Conservation (phyloP, 2,329 filamentous ascomycete species). For the Ascomycota sp. region DNA sequence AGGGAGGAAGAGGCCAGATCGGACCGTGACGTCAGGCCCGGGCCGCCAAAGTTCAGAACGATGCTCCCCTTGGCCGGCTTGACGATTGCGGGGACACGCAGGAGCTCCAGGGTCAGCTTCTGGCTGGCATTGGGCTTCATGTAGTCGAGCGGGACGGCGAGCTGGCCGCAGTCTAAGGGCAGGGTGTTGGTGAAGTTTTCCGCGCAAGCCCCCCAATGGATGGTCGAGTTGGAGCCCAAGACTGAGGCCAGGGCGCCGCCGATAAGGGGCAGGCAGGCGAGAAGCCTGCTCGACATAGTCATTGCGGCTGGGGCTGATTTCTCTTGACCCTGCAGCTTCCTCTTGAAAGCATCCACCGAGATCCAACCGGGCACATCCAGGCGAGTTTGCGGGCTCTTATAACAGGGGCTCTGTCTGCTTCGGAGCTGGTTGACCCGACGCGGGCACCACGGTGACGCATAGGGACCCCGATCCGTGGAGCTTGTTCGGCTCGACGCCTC, state of each 20-base stretch:
- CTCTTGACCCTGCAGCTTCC: no score
- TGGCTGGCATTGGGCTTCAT: background rate
- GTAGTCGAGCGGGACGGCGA: slow-evolving; percentile 2
- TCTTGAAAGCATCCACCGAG: no score
- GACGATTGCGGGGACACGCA: slow-evolving; percentile 2
- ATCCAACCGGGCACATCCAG: no score
- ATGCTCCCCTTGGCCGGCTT: slow-evolving; percentile 9
- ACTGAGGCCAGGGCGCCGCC: background rate
- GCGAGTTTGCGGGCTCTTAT: no score
- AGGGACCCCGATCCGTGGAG: no score
- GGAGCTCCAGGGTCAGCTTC: slow-evolving; percentile 2
- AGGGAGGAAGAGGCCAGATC: slow-evolving; percentile 1
- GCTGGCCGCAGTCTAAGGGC: background rate
- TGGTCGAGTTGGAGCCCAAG: background rate
- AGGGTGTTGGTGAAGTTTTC: background rate
- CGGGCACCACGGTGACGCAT: no score
- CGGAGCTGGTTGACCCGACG: no score
- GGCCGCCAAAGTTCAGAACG: slow-evolving; percentile 7
- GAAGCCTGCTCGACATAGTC: no score
- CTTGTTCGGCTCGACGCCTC: no score
- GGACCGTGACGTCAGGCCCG: slow-evolving; percentile 1
- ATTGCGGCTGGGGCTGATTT: no score
- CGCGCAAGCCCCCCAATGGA: slow-evolving; percentile 1
- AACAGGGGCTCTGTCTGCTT: no score
- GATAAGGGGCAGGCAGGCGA: background rate